Conservation (phyloP, 306 rosid genomes). For the Quercus cerris region DNA sequence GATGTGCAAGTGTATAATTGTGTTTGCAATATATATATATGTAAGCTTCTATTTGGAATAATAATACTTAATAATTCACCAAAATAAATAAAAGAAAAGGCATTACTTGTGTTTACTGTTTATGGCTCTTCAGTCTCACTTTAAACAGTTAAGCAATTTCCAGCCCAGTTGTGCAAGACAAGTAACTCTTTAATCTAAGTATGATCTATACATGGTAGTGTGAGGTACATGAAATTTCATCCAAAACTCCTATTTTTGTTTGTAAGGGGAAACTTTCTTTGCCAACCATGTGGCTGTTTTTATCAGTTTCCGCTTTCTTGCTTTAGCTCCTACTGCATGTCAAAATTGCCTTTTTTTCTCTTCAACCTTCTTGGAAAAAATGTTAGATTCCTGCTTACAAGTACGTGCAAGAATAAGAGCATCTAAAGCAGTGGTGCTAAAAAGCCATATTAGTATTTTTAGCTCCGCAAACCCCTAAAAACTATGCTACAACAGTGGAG, state of each 20-base stretch:
- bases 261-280: not conserved
- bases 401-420: not conserved
- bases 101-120: no score
- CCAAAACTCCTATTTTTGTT: not conserved
- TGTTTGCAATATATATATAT: no score
- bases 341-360: not conserved
- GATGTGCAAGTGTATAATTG: no score
- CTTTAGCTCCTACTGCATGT: not conserved
- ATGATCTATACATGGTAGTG: not conserved
- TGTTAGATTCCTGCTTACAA: not conserved
- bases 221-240: not conserved
- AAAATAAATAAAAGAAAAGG: no score
- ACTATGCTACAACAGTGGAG: no score
- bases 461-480: no score
- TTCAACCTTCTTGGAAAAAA: not conserved
- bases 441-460: no score
- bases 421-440: no score
- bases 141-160: not conserved
- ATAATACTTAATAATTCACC: no score
- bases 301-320: not conserved
- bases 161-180: not conserved
- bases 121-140: no score
- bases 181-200: not conserved
- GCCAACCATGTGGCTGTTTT: conserved; percentile 10
- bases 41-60: no score